Base-by-base conservation (phyloP, 495 filamentous ascomycete genomes). In the Terfezia claveryi region DNA sequence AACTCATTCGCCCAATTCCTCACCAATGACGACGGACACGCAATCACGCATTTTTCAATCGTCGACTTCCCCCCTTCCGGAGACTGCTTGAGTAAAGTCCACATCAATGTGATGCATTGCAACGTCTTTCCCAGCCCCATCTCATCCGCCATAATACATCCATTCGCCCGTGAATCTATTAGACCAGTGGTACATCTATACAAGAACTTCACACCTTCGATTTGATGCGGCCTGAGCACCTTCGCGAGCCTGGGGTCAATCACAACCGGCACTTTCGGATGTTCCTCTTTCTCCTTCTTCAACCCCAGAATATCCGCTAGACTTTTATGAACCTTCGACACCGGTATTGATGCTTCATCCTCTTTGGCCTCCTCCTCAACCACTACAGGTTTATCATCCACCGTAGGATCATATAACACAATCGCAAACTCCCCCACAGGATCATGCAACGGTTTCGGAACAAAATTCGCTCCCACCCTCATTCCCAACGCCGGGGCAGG, bases 131-230 rank as follows among this genome's bases (percentile, higher is more conserved):
- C 91, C 37, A 99, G 68, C 49, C 91, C 91, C 91, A 99, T 99
- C 62, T 94, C 91, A 65, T 99, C 91, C 59, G 91, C 91, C 91
- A 99, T 99, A 66, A 99, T 99, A 66, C 91, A 96, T 0, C 91
- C 91, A 69, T 95, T 85, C 23, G 92, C 92, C 55, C 87, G 91
- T 49, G 80, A 76, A 64, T 99, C 91, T 59, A 96, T 80, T 76
- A 96, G 74, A 7, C 91, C 91, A 23, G 89, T 96, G 17, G 87
- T 86, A 66, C 85, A 92, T 53, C 77, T 75, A 67, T 96, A 99
- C 71, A 99, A 78, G 64, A 99, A 99, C 73, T 94, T 94, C 49
- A 99, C 91, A 66, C 91, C 91, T 66, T 96, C 91, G 41, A 99
- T 82, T 68, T 99, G 91, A 81, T 99, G 91, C 8, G 91, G 91